Percentiles rank a stretch among this genome's conserved stretches.
phyloP scores from a whole-genome alignment of 495 filamentous ascomycete genomes.

The Neurospora cerealis region DNA sequence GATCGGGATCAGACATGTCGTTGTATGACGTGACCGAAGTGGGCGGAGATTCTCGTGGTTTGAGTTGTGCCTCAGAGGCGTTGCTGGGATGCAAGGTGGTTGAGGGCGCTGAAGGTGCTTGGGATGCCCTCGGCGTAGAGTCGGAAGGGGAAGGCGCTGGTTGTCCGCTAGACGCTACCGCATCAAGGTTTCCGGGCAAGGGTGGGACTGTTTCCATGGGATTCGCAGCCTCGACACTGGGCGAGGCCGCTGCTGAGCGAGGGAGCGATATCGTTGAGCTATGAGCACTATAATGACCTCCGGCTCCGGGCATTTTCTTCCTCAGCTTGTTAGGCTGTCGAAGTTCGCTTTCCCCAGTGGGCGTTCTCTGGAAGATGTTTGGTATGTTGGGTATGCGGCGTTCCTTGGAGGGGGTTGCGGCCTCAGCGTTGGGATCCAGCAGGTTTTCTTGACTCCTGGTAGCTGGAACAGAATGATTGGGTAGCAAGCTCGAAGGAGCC shows the following conservation, averaged over 20 bases:
- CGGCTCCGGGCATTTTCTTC: slow-evolving; percentile 69
- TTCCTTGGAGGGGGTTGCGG: slow-evolving; percentile 58
- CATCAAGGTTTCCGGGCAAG: slow-evolving; percentile 15
- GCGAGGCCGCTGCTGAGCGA: slow-evolving; percentile 28
- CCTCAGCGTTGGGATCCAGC: slow-evolving; percentile 28
- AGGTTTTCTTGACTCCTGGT: slow-evolving; percentile 42
- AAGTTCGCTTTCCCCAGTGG: slow-evolving; percentile 48
- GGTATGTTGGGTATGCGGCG: slow-evolving; percentile 56
- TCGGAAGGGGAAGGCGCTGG: slow-evolving; percentile 22
- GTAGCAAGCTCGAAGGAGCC: slow-evolving; percentile 5
- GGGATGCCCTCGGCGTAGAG: slow-evolving; percentile 23
- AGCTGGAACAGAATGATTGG: slow-evolving; percentile 9
- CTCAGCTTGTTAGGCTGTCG: slow-evolving; percentile 75
- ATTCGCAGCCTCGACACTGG: slow-evolving; percentile 25
- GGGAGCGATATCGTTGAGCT: slow-evolving; percentile 72
- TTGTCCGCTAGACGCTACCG: slow-evolving; percentile 11
- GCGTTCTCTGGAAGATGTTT: slow-evolving; percentile 59
- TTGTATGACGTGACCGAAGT: slow-evolving; percentile 69
- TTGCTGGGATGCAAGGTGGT: slow-evolving; percentile 19
- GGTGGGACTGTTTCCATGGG: slow-evolving; percentile 26
- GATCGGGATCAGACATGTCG: slow-evolving; percentile 67
- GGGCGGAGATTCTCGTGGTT: slow-evolving; percentile 53
- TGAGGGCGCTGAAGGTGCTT: slow-evolving; percentile 17
- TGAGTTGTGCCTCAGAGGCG: slow-evolving; percentile 42
- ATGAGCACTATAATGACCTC: slow-evolving; percentile 71